Percentiles rank a stretch among this genome's conserved stretches.
Conservation (phyloP, 2,329 filamentous ascomycete genomes). For the Fusarium sp. region DNA sequence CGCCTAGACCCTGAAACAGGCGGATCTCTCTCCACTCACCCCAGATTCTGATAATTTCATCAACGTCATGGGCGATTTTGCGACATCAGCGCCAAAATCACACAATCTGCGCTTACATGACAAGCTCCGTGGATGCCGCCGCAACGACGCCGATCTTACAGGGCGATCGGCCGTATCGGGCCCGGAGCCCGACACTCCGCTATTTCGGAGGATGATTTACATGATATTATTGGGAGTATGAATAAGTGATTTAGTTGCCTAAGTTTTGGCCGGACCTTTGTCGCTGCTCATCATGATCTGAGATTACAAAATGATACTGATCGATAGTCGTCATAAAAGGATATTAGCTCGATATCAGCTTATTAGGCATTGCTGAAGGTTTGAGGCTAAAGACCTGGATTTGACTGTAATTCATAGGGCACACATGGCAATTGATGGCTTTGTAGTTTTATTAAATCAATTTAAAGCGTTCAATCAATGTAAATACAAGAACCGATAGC, state of each 20-base stretch:
- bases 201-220: neutral
- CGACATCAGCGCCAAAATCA: conserved; percentile 48
- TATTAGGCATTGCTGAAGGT: neutral
- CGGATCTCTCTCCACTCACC: conserved; percentile 38
- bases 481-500: conserved; percentile 21
- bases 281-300: neutral
- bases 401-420: neutral
- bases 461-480: conserved; percentile 10
- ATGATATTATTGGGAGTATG: neutral
- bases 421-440: neutral
- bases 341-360: neutral
- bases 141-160: neutral
- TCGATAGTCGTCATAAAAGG: conserved; percentile 11
- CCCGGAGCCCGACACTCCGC: conserved; percentile 32
- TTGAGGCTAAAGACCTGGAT: neutral
- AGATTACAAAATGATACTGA: neutral
- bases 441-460: neutral
- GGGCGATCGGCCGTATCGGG: conserved; percentile 39
- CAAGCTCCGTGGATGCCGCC: conserved; percentile 6
- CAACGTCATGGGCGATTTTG: conserved; percentile 35
- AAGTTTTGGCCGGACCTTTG: neutral
- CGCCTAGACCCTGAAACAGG: conserved; percentile 19
- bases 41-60: conserved; percentile 20
- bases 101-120: conserved; percentile 38
- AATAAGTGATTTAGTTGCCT: neutral